A percentile compares a stretch with the other conserved stretches of the same genome.
phyloP scores from a whole-genome alignment of 2,329 filamentous ascomycete species.

The Beauveria sp. region DNA sequence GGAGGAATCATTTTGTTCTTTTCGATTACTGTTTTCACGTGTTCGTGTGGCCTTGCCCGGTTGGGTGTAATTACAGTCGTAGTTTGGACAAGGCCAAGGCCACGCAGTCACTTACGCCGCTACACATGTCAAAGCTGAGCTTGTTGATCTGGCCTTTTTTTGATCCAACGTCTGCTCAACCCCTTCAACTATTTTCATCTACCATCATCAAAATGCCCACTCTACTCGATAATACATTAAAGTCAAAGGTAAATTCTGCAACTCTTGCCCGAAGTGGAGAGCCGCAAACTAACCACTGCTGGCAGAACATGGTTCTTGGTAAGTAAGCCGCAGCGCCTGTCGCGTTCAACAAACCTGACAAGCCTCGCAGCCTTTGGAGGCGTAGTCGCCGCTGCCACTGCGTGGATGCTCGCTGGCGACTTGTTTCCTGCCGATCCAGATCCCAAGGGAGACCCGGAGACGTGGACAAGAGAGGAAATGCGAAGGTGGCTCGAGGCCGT shows the following conservation, averaged over 20 bases:
- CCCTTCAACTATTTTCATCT: background rate
- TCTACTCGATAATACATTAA: slow-evolving; percentile 58
- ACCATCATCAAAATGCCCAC: slow-evolving; percentile 53
- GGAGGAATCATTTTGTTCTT: too few relatives aligned
- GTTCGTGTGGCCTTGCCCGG: background rate
- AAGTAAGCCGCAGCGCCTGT: slow-evolving; percentile 18
- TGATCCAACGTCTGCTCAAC: background rate
- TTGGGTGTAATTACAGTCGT: too few relatives aligned
- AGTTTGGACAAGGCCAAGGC: background rate
- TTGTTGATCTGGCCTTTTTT: background rate
- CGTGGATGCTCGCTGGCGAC: slow-evolving; percentile 78
- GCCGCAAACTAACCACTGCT: background rate
- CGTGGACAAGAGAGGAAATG: slow-evolving; percentile 76
- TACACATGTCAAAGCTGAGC: background rate
- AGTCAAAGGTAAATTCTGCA: slow-evolving; percentile 51
- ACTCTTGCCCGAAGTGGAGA: background rate
- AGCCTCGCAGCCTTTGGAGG: slow-evolving; percentile 64
- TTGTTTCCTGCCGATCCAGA: slow-evolving; percentile 71
- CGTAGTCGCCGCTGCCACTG: slow-evolving; percentile 72
- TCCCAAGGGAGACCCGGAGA: slow-evolving; percentile 63
- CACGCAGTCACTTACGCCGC: background rate
- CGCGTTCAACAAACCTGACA: slow-evolving; percentile 16
- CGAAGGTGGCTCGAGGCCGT: slow-evolving; percentile 74
- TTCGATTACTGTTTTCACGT: too few relatives aligned
- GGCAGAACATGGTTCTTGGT: slow-evolving; percentile 64